Evolutionary conservation across 352 stramenopile genomes (phyloP), one percentile per base, ranked within the genome.

Genomic region (Plasmopara halstedii): DNA sequence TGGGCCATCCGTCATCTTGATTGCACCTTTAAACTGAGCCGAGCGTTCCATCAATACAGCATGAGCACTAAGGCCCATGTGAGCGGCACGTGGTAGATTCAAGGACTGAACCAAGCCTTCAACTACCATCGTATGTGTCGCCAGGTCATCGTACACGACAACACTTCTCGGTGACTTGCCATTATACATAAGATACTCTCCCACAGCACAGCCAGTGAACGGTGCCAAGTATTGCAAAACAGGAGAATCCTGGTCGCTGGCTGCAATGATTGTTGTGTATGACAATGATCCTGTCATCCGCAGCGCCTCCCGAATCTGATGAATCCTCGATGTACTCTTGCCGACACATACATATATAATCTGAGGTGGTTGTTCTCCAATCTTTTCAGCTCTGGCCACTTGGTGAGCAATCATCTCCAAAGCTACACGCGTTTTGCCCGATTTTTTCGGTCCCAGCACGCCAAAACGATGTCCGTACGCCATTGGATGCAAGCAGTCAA

Each of bases 181-280:
- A 21, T 78, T 52, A 8, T 64, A 42, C 70, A 85, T 83, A 31
- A 85, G 73, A 46, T 68, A 83, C 53, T 91, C 79, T 20, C 74
- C 76, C 23, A 91, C 50, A 1, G 74, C 70, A 40, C 73, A 87
- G n/a, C 79, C 79, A 0, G 73, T 70, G 50, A 91, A 91, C n/a
- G 79, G 79, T 40, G 79, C 64, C 32, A 91, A 58, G 60, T 86
- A 91, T 62, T 91, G 79, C 67, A 81, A 53, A 44, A 88, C 78
- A 22, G 72, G 60, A 53, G 76, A 84, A 49, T 85, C 70, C 31
- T 70, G 71, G 38, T 87, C 71, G 37, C 69, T 71, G 0, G 76
- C 64, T 2, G 76, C 71, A 7, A 91, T 58, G 38, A 91, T 58
- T n/a, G 79, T 91, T 43, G 66, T 81, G 61, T 86, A 39, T 20